phyloP scores from a whole-genome alignment of 1,284 basidiomycete species.

The Gomphus bonarii region DNA sequence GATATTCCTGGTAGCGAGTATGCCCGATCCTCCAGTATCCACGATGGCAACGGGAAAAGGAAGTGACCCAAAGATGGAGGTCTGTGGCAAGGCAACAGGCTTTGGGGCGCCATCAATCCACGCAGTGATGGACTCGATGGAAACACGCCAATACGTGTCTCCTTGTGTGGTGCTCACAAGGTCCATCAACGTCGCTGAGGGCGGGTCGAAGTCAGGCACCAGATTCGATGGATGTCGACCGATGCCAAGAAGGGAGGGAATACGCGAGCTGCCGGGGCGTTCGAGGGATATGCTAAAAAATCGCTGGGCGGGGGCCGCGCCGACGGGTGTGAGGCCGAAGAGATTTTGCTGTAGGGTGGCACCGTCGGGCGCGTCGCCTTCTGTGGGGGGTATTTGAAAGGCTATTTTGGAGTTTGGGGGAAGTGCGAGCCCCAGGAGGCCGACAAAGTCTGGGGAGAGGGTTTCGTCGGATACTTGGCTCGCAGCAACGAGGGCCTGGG shows the following conservation, averaged over 20 bases:
- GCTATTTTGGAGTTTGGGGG: slow-evolving; percentile 55
- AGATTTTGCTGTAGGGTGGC: slow-evolving; percentile 54
- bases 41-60: slow-evolving; percentile 49
- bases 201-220: slow-evolving; percentile 33
- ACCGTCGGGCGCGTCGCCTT: slow-evolving; percentile 43
- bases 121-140: slow-evolving; percentile 45
- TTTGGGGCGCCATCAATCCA: slow-evolving; percentile 38
- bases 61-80: slow-evolving; percentile 19
- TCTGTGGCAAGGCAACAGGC: slow-evolving; percentile 29
- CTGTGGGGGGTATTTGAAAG: slow-evolving; percentile 33
- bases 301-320: slow-evolving; percentile 39
- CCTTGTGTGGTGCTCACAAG: slow-evolving; percentile 31
- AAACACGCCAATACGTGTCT: slow-evolving; percentile 49
- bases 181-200: slow-evolving; percentile 38
- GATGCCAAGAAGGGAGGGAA: slow-evolving; percentile 53
- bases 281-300: slow-evolving; percentile 60
- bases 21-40: slow-evolving; percentile 57
- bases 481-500: slow-evolving; percentile 39
- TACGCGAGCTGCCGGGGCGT: slow-evolving; percentile 46
- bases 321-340: slow-evolving; percentile 46
- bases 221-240: slow-evolving; percentile 49
- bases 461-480: slow-evolving; percentile 40
- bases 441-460: slow-evolving; percentile 41
- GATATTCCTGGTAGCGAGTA: slow-evolving; percentile 46
- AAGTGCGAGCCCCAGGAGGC: slow-evolving; percentile 65